A percentile compares a stretch with the other conserved stretches of the same genome.
Conservation (phyloP, 768 basidiomycete genomes). For the Thelephora aurantiotincta region DNA sequence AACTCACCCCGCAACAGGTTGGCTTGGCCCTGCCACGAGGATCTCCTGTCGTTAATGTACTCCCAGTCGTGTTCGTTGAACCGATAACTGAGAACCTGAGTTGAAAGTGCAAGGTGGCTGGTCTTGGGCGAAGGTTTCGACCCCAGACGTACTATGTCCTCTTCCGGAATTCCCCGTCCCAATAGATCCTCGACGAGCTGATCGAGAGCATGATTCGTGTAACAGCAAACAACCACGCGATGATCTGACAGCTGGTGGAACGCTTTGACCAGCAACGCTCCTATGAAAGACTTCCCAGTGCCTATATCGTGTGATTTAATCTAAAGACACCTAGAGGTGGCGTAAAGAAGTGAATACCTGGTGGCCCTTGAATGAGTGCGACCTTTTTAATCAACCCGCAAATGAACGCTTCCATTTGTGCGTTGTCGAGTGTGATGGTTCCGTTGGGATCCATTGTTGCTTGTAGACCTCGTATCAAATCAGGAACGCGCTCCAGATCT, state of each 20-base stretch:
- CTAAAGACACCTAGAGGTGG: background rate
- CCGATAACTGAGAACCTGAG: conserved; percentile 17
- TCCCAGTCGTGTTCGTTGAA: conserved; percentile 23
- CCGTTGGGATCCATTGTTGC: conserved; percentile 15
- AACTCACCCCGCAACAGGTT: conserved; percentile 18
- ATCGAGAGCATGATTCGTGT: conserved; percentile 64
- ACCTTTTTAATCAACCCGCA: conserved; percentile 40
- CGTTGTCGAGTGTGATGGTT: conserved; percentile 31
- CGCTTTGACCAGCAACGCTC: conserved; percentile 48
- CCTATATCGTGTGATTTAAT: conserved; percentile 22
- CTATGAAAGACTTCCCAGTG: conserved; percentile 65
- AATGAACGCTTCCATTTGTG: conserved; percentile 32
- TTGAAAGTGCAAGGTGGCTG: conserved; percentile 27
- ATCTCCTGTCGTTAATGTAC: conserved; percentile 26
- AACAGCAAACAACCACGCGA: conserved; percentile 58
- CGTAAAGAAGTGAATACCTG: conserved; percentile 25
- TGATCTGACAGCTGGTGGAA: conserved; percentile 31
- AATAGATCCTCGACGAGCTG: conserved; percentile 53
- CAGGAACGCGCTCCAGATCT: conserved; percentile 12
- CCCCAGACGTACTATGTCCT: conserved; percentile 39
- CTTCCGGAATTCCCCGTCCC: conserved; percentile 38
- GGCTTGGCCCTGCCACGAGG: conserved; percentile 3
- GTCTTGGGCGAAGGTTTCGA: conserved; percentile 39
- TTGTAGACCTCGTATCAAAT: conserved; percentile 18
- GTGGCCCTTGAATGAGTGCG: conserved; percentile 57